Base-by-base conservation (phyloP, 768 basidiomycete genomes). In the Podaxis sp. region DNA sequence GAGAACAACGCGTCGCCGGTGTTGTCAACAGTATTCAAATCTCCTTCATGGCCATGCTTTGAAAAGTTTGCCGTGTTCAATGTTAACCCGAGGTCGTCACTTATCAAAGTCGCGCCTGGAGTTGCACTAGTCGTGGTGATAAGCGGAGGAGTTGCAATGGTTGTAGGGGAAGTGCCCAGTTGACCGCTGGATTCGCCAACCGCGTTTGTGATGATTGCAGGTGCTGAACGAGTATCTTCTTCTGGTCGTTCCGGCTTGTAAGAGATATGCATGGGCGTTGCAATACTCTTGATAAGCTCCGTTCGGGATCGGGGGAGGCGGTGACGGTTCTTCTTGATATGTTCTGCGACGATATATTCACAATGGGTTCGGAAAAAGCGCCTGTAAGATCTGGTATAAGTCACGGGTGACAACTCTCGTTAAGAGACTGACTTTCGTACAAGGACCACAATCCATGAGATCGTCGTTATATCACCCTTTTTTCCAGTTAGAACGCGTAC, bases 371-470 rank as follows among this genome's bases (percentile, higher is more conserved):
- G 74, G 66, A 83, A 81, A 64, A 79, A 82, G 46, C 75, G 72
- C 64, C 81, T 82, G 52, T 13, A 49, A 51, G 37, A 33, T 9
- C 33, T 56, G 62, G 40, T 27, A 43, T 36, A 58, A 33, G 19
- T 55, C 51, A 19, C 15, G 40, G 50, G 15, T 55, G 51, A 29
- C 40, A 25, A 19, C 37, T 17, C 25, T 15, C 5, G 22, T 47
- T 53, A 22, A 40, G 7, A 49, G 25, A 67, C 74, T 56, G 63
- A 84, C 82, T 84, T 82, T 58, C 88, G 76, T n/a, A 86, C 80
- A 51, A 87, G 74, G 33, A 89, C 86, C 80, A 88, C 86, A 43
- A 86, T 73, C 83, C 88, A 86, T 2, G 85, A 85, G 17, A 87
- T 82, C 25, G 79, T 74, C 0, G 82, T 82, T 57, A 80, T 68